These are phyloP conservation scores for Phalaenopsis hybrid DNA, from an alignment of 116 monocot species.

Conservation along the genomic window DNA sequence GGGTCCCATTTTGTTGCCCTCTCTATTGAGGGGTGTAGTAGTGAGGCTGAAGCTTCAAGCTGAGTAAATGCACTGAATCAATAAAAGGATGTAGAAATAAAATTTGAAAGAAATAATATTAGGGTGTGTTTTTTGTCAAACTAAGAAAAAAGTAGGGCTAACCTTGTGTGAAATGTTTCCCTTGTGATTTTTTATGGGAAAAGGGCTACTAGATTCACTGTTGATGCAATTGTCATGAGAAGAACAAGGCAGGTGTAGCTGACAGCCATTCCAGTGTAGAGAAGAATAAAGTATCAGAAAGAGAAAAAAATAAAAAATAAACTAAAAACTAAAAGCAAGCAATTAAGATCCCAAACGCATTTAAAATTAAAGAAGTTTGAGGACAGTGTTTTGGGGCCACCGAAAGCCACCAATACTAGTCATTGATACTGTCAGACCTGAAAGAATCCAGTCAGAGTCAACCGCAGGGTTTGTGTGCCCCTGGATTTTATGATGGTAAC, in stretches of 20 bases:
- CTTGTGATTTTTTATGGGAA: slow-evolving; percentile 10
- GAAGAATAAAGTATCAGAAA: slow-evolving; percentile 1
- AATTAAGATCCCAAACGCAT: background rate
- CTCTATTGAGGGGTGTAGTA: slow-evolving; percentile 45
- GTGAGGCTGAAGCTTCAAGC: slow-evolving; percentile 30
- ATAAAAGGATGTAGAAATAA: background rate
- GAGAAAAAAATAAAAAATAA: background rate
- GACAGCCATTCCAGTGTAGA: slow-evolving; percentile 16
- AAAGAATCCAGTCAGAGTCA: too few relatives aligned
- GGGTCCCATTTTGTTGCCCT: slow-evolving; percentile 36
- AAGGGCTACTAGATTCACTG: slow-evolving; percentile 14
- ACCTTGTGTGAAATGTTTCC: slow-evolving; percentile 21
- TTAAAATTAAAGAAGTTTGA: background rate
- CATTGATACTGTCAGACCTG: too few relatives aligned
- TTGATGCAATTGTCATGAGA: slow-evolving; percentile 7
- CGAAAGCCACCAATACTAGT: too few relatives aligned
- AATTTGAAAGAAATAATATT: background rate
- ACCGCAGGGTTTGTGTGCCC: too few relatives aligned
- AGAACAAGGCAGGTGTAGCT: too few relatives aligned
- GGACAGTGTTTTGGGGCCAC: background rate
- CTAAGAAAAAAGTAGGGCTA: background rate
- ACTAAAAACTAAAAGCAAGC: background rate
- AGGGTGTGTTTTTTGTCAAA: background rate
- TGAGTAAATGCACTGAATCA: slow-evolving; percentile 12
- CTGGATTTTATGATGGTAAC: too few relatives aligned